Evolutionary conservation across 2,329 filamentous ascomycete species (phyloP).

Genomic region (Verticillium longisporum): DNA sequence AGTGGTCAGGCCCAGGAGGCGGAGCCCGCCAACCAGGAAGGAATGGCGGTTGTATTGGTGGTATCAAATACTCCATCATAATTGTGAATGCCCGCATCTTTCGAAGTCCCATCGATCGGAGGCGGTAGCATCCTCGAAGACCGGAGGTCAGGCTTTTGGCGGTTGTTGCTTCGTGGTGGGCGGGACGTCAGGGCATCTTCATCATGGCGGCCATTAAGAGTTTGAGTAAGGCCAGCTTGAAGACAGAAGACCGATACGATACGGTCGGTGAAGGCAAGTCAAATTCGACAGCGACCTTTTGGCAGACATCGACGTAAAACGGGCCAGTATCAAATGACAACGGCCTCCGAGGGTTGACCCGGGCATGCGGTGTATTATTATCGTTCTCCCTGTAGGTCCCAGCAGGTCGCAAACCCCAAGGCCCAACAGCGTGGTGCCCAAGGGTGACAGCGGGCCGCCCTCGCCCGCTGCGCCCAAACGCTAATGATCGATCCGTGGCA

Average conservation of each 20-base stretch:
- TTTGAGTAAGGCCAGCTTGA: not conserved
- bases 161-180: not conserved
- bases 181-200: not conserved
- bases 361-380: too few species aligned
- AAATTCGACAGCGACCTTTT: too few species aligned
- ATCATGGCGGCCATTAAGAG: not conserved
- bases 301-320: too few species aligned
- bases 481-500: not conserved
- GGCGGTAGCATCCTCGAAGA: not conserved
- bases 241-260: too few species aligned
- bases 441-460: not conserved
- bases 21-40: not conserved
- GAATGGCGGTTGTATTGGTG: not conserved
- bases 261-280: too few species aligned
- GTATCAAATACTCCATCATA: not conserved
- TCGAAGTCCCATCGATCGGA: not conserved
- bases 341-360: too few species aligned
- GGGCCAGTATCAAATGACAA: too few species aligned
- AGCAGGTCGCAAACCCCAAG: too few species aligned
- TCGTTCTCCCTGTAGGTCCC: too few species aligned
- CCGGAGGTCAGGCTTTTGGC: not conserved
- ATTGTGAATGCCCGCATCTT: not conserved
- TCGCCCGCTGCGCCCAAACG: not conserved
- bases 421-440: not conserved
- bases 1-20: conserved; percentile 6